Conservation (phyloP, 2,329 filamentous ascomycete genomes). For the Venturia pyrina region DNA sequence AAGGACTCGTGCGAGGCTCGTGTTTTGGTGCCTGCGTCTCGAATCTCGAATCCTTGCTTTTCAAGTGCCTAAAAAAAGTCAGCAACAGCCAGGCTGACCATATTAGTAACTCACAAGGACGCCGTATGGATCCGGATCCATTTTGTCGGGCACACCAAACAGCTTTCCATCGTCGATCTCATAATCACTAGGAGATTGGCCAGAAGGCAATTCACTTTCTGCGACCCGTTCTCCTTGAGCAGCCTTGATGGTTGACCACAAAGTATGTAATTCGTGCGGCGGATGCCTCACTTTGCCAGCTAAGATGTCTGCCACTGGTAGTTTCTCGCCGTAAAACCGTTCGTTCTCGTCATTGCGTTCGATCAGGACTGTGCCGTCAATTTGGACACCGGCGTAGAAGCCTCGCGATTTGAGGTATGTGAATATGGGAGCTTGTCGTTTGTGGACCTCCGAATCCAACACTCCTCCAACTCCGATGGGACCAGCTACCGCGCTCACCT, state of each 20-base stretch:
- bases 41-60: conserved; percentile 78
- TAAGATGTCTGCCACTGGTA: conserved; percentile 53
- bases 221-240: conserved; percentile 82
- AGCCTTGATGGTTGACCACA: conserved; percentile 77
- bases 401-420: conserved; percentile 85
- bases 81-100: neutral
- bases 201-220: conserved; percentile 52
- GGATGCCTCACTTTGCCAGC: conserved; percentile 48
- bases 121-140: conserved; percentile 87
- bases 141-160: conserved; percentile 69
- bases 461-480: conserved; percentile 68
- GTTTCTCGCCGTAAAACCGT: conserved; percentile 64
- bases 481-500: conserved; percentile 66
- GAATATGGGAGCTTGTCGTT: conserved; percentile 62
- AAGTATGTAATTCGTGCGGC: conserved; percentile 45
- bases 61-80: conserved; percentile 54
- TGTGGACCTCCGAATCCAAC: conserved; percentile 49
- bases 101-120: conserved; percentile 42
- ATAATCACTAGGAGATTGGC: conserved; percentile 68
- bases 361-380: conserved; percentile 79
- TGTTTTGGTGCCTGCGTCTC: conserved; percentile 71
- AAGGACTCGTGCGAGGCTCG: conserved; percentile 71
- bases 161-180: conserved; percentile 41
- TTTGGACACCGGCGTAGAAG: conserved; percentile 75
- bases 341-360: conserved; percentile 84